These are phyloP conservation scores for Pichia sp. DNA, from an alignment of 1,139 yeast genomes.

Conservation along the genomic window DNA sequence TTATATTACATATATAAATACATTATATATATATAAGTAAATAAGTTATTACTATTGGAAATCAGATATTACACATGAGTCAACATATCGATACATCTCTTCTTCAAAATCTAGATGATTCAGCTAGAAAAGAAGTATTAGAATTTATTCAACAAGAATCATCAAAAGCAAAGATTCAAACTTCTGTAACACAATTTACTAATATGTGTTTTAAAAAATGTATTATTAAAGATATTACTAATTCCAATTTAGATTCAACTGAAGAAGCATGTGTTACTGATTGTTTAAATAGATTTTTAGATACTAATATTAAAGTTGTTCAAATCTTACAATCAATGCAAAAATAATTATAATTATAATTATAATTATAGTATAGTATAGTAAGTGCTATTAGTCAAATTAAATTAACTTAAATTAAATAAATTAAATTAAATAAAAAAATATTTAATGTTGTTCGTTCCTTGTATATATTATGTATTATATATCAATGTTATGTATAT, in stretches of 20 bases:
- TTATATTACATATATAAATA: background rate
- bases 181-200: constrained; percentile 79
- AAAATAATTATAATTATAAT: constrained; percentile 2
- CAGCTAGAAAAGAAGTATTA: constrained; percentile 67
- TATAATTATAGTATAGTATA: too few species aligned
- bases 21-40: too few species aligned
- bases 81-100: constrained; percentile 45
- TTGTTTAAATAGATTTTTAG: constrained; percentile 81
- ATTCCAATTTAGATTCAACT: constrained; percentile 42
- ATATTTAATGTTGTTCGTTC: too few species aligned
- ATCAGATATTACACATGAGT: too few species aligned
- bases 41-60: too few species aligned
- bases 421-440: too few species aligned
- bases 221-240: constrained; percentile 43
- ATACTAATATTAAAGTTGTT: constrained; percentile 80
- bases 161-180: constrained; percentile 81
- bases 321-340: constrained; percentile 39
- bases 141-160: constrained; percentile 76
- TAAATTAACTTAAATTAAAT: too few species aligned
- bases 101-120: constrained; percentile 60
- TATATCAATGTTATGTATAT: too few species aligned
- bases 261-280: constrained; percentile 74
- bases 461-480: too few species aligned
- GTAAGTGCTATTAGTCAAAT: too few species aligned
- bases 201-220: constrained; percentile 90